phyloP scores from a whole-genome alignment of 257 asterid genomes.

The Agastache rugosa region DNA sequence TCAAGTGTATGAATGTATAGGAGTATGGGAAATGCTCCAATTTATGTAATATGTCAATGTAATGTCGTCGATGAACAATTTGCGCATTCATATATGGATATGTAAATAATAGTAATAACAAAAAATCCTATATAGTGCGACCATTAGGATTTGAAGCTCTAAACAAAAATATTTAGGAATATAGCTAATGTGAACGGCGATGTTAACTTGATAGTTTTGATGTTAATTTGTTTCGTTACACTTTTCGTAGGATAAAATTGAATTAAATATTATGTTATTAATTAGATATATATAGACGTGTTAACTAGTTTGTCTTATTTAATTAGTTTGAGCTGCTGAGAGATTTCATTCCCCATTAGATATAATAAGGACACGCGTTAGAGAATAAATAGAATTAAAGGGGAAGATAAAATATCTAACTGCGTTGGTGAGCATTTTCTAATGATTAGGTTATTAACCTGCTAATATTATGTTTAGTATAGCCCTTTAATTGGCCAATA shows the following conservation, averaged over 20 bases:
- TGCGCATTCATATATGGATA: neutral
- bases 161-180: neutral
- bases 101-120: neutral
- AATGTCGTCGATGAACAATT: neutral
- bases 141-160: neutral
- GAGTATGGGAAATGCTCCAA: neutral
- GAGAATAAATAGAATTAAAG: too few relatives aligned
- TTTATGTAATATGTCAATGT: neutral
- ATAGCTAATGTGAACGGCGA: too few relatives aligned
- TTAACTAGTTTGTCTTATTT: neutral
- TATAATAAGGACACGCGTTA: too few relatives aligned
- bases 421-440: too few relatives aligned
- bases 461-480: too few relatives aligned
- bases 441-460: too few relatives aligned
- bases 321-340: neutral
- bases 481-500: too few relatives aligned
- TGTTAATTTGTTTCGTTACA: too few relatives aligned
- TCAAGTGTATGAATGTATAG: neutral
- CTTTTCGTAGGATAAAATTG: neutral
- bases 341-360: neutral
- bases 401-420: too few relatives aligned
- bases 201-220: neutral
- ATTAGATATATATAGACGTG: neutral
- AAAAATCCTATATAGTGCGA: neutral
- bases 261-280: neutral